Evolutionary conservation across 345 rosid genomes (phyloP), one percentile per base, ranked within the genome.

Genomic region (Populus alba): DNA sequence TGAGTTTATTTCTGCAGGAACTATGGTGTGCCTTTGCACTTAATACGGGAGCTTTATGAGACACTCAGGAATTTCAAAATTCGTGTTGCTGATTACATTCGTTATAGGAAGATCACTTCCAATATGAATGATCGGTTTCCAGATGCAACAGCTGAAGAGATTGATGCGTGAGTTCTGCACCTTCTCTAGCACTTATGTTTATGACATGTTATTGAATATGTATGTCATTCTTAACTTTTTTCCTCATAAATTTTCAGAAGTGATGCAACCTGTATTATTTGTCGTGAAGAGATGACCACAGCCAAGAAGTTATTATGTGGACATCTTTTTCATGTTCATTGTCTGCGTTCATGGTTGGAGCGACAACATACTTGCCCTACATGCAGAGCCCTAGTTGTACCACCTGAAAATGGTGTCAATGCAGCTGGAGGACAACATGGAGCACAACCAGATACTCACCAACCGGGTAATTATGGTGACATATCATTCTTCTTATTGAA

Each of bases 281-380:
- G 99, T 77, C 99, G 98, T 72, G 99, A 95, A 85, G 99, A 95
- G 93, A 95, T 93, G 99, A 93, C 90, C 41, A 81, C 90, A 33
- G 99, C 98, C 15, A 95, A 95, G 87, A 95, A 95, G 81, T 85
- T 95, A 82, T 75, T 90, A 29, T 95, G 99, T 81, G 99, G 99
- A 55, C 99, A 93, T 88, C 89, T 95, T 68, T 95, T 95, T 76
- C 99, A 93, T 81, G 96, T 95, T 33, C 96, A 95, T 77, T 95
- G 99, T 82, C 98, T 95, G 22, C 96, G 99, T 10, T 95, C 97
- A 27, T 95, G 99, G 99, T 85, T 95, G 75, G 98, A 95, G 88
- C 81, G 99, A 55, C 98, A 95, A 66, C 94, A 93, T 85, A 95
- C 99, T 22, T 95, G 99, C 68, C 99, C 99, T 45, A 95, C 98